Evolutionary conservation across 805 yeast genomes (phyloP).

Genomic region (Hanseniaspora vineae): DNA sequence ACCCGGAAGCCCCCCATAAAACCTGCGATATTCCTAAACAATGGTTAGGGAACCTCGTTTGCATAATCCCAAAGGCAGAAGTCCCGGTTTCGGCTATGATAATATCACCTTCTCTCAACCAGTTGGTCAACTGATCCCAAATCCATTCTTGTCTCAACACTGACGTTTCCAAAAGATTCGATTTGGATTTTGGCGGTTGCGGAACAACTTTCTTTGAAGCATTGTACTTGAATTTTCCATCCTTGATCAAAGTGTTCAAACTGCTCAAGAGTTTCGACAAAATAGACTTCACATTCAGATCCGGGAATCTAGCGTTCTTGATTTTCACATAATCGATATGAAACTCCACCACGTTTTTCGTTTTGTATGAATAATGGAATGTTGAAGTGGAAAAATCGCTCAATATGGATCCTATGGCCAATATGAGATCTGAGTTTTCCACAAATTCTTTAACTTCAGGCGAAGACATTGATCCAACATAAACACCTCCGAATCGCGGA

Average conservation of each 20-base stretch:
- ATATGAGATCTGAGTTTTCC: constrained; percentile 44
- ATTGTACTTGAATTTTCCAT: constrained; percentile 5
- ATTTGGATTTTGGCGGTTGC: constrained; percentile 16
- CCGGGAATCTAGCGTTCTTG: constrained; percentile 38
- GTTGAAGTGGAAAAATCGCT: constrained; percentile 48
- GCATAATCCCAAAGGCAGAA: constrained; percentile 48
- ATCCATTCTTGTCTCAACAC: constrained; percentile 31
- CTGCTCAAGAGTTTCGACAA: constrained; percentile 16
- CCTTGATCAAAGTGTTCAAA: constrained; percentile 29
- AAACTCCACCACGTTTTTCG: constrained; percentile 41
- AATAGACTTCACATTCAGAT: constrained; percentile 37
- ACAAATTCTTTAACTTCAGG: constrained; percentile 33
- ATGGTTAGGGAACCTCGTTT: constrained; percentile 39
- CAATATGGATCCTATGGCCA: constrained; percentile 48
- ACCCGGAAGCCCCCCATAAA: constrained; percentile 57
- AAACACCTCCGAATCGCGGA: constrained; percentile 50
- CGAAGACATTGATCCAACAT: constrained; percentile 42
- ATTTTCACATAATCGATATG: constrained; percentile 44
- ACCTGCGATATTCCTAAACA: constrained; percentile 45
- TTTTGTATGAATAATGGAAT: constrained; percentile 40
- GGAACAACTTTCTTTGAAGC: constrained; percentile 8
- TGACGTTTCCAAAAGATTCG: constrained; percentile 10
- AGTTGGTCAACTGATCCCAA: constrained; percentile 38
- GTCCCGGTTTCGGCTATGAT: constrained; percentile 56
- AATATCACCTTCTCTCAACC: constrained; percentile 44